phyloP scores from a whole-genome alignment of 1,139 yeast genomes.

The Yamadazyma blattariae region DNA sequence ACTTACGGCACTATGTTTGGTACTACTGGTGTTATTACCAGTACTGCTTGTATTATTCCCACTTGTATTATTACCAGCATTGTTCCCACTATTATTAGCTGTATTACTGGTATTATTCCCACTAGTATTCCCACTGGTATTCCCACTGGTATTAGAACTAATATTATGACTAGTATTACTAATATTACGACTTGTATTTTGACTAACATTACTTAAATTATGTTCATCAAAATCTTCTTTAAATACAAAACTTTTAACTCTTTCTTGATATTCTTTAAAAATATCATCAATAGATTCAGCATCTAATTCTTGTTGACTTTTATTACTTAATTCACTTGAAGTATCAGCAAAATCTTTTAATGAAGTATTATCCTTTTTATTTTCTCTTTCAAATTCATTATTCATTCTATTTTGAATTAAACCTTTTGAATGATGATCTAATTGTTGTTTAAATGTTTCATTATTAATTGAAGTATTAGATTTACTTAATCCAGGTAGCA shows the following conservation, averaged over 20 bases:
- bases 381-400: too few species aligned
- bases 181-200: not conserved
- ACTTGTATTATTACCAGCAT: not conserved
- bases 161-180: too few species aligned
- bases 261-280: constrained; percentile 27
- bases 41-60: not conserved
- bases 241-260: constrained; percentile 19
- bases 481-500: constrained; percentile 2
- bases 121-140: not conserved
- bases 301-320: constrained; percentile 16
- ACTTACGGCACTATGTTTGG: not conserved
- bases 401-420: not conserved
- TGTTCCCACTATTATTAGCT: not conserved
- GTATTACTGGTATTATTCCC: not conserved
- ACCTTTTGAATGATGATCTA: not conserved
- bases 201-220: not conserved
- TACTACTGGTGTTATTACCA: not conserved
- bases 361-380: constrained; percentile 1
- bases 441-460: not conserved
- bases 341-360: constrained; percentile 42
- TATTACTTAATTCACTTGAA: constrained; percentile 21
- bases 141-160: not conserved
- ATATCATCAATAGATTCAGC: constrained; percentile 34
- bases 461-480: constrained; percentile 1
- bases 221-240: constrained; percentile 28